Conservation (phyloP, 306 rosid genomes). For the Casuarina cunninghamiana region DNA sequence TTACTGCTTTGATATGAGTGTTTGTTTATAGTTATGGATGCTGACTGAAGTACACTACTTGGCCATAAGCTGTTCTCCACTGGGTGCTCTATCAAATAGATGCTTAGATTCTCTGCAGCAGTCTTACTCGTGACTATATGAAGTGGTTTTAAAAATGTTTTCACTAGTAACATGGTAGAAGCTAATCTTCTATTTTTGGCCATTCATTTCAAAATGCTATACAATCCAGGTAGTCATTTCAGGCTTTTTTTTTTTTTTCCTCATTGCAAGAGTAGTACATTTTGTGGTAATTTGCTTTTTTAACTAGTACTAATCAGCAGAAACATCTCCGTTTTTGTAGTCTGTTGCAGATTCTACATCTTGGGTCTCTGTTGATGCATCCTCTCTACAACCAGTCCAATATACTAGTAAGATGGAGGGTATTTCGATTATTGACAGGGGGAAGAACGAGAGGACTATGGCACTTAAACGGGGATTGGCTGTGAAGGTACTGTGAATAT, state of each 20-base stretch:
- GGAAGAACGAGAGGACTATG: not conserved
- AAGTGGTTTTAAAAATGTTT: not conserved
- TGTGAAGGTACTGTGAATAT: slow-evolving; percentile 21
- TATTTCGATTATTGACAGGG: not conserved
- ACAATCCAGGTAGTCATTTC: slow-evolving; percentile 7
- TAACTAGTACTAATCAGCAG: slow-evolving; percentile 6
- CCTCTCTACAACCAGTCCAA: slow-evolving; percentile 4
- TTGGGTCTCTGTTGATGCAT: slow-evolving; percentile 14
- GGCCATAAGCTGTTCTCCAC: not conserved
- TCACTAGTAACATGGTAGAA: not conserved
- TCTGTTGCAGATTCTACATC: slow-evolving; percentile 5
- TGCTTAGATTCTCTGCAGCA: not conserved
- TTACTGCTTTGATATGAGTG: not conserved
- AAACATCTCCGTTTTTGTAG: slow-evolving; percentile 1
- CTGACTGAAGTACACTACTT: not conserved
- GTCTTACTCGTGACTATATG: not conserved
- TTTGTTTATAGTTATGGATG: not conserved
- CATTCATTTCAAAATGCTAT: not conserved
- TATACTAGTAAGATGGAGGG: not conserved
- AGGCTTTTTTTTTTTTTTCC: not conserved
- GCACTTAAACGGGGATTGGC: not conserved
- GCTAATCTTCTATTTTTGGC: slow-evolving; percentile 9
- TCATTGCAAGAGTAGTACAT: slow-evolving; percentile 8
- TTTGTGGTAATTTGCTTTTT: not conserved
- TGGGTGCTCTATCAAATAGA: not conserved